Percentiles rank a stretch among this genome's conserved stretches.
Conservation (phyloP, 2,329 filamentous ascomycete species). For the Plectosphaerella plurivora region DNA sequence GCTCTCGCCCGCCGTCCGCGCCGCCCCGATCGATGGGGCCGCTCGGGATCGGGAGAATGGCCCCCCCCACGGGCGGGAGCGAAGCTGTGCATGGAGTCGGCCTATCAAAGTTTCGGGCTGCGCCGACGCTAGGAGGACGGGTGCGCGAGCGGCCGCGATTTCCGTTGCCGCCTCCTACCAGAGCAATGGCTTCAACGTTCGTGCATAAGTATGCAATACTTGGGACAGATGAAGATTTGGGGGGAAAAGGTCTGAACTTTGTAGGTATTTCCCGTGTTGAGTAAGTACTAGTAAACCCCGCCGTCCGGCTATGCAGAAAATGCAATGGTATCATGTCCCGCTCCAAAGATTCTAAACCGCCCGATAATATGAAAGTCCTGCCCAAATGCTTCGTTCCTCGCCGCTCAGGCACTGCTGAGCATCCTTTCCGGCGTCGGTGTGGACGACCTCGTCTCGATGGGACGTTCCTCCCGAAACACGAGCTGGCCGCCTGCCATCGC, state of each 20-base stretch:
- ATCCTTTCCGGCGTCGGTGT: conserved; percentile 10
- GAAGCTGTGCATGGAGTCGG: neutral
- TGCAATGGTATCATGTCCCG: too few relatives aligned
- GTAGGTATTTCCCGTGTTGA: too few relatives aligned
- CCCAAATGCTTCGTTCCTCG: neutral
- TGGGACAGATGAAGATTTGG: too few relatives aligned
- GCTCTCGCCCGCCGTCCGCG: neutral
- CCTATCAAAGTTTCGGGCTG: neutral
- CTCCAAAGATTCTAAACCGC: neutral
- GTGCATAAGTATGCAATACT: too few relatives aligned
- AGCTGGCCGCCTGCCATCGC: conserved; percentile 3
- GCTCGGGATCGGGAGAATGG: too few relatives aligned
- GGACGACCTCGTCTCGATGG: conserved; percentile 10
- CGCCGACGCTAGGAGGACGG: neutral
- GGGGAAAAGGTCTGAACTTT: too few relatives aligned
- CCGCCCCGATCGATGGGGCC: neutral
- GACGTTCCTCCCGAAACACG: conserved; percentile 9
- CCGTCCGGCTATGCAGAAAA: too few relatives aligned
- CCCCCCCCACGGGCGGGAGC: neutral
- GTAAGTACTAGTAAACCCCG: too few relatives aligned
- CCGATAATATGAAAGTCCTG: neutral
- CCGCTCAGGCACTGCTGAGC: neutral
- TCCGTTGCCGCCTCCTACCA: too few relatives aligned
- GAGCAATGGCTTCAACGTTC: too few relatives aligned
- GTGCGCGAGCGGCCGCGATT: neutral